A percentile compares a stretch with the other conserved stretches of the same genome.
phyloP scores from a whole-genome alignment of 768 basidiomycete genomes.

The Scleroderma bovista region DNA sequence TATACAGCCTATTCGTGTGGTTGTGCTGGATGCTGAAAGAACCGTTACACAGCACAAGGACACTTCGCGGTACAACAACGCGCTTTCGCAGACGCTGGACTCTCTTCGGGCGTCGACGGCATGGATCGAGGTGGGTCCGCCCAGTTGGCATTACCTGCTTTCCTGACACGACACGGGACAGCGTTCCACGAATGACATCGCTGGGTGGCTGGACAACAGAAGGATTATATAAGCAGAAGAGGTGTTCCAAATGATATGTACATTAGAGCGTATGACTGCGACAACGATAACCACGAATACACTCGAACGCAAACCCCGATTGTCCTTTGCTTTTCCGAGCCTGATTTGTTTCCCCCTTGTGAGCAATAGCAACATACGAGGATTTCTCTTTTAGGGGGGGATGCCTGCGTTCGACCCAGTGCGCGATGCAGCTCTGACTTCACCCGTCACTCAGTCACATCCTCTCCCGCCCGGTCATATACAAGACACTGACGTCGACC shows the following conservation, averaged over 20 bases:
- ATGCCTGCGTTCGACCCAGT: conserved; percentile 73
- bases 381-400: neutral
- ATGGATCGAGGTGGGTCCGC: conserved; percentile 54
- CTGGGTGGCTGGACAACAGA: conserved; percentile 39
- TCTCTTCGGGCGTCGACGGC: conserved; percentile 52
- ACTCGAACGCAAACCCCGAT: neutral
- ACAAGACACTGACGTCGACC: conserved; percentile 23
- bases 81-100: conserved; percentile 65
- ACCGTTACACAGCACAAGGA: conserved; percentile 47
- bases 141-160: neutral
- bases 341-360: neutral
- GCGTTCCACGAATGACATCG: conserved; percentile 56
- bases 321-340: neutral
- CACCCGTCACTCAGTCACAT: conserved; percentile 50
- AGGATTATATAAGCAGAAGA: neutral
- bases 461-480: conserved; percentile 24
- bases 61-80: conserved; percentile 60
- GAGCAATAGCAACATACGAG: neutral
- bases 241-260: conserved; percentile 2
- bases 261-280: no score
- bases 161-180: conserved; percentile 20
- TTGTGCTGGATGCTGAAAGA: neutral
- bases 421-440: conserved; percentile 80
- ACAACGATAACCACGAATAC: neutral
- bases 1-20: conserved; percentile 22